Evolutionary conservation across 768 basidiomycete species (phyloP), one percentile per base, ranked within the genome.

Genomic region (Grammothele lineata): DNA sequence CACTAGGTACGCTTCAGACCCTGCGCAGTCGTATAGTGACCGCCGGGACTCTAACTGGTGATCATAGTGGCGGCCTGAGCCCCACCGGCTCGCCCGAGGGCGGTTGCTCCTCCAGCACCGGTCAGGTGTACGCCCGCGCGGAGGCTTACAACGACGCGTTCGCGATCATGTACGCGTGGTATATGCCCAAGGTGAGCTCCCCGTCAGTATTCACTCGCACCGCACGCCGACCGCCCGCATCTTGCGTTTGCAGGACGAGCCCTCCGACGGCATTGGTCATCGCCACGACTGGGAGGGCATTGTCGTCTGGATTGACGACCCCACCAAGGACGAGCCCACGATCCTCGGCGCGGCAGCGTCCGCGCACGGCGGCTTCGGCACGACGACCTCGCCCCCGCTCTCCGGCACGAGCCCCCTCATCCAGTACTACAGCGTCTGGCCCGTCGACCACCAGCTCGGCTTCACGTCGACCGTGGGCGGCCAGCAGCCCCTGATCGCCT

Each of bases 231-330:
- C 27, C 27, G 8, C 8, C 27, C 8, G 27, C 27, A 7, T 30
- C 27, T 30, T 30, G 27, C 7, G 27, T 30, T 7, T 30, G 1
- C 42, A 43, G 42, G 42, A 43, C 21, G 5, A 9, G 21, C 42
- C 42, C 18, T 23, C 34, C 14, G 11, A 11, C 6, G 42, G 42
- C 7, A 17, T 43, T 7, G 42, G 42, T 8, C 42, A 43, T 19
- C 42, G 42, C n/a, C 42, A 43, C 23, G 42, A 43, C 33, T 43
- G 42, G 42, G 42, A 43, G 22, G 42, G 42, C 19, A 43, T 43
- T 21, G 42, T 43, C 2, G 42, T 43, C 19, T 43, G 42, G 42
- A 21, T 43, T 5, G 42, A 43, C 19, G 42, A 43, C 33, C 42
- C 42, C 19, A 43, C 21, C 42, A 43, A 35, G 19, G 34, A 24